phyloP scores from a whole-genome alignment of 1,284 basidiomycete species.

The Clitocybe nebularis region DNA sequence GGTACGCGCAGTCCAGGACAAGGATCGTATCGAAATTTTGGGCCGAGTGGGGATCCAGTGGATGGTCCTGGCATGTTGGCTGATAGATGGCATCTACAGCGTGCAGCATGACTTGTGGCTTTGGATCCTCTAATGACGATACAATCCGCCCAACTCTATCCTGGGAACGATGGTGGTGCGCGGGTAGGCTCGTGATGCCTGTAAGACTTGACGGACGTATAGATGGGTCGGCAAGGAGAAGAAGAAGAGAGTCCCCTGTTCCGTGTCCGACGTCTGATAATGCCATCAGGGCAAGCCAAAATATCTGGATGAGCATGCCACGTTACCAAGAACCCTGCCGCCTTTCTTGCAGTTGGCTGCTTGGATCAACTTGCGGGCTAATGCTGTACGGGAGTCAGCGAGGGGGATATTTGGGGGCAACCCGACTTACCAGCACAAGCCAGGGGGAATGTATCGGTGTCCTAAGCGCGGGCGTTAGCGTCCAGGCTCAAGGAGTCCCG shows the following conservation, averaged over 20 bases:
- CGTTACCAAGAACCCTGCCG: slow-evolving; percentile 41
- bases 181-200: slow-evolving; percentile 57
- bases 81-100: slow-evolving; percentile 51
- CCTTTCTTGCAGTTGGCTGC: slow-evolving; percentile 38
- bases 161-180: slow-evolving; percentile 46
- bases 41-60: slow-evolving; percentile 32
- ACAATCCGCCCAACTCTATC: slow-evolving; percentile 35
- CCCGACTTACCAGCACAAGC: slow-evolving; percentile 53
- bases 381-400: slow-evolving; percentile 31
- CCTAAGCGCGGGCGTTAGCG: slow-evolving; percentile 25
- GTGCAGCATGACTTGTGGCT: slow-evolving; percentile 30
- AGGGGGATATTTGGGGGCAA: not conserved
- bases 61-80: slow-evolving; percentile 29
- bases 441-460: slow-evolving; percentile 48
- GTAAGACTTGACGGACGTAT: slow-evolving; percentile 45
- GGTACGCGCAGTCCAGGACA: slow-evolving; percentile 71
- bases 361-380: slow-evolving; percentile 49
- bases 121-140: slow-evolving; percentile 9
- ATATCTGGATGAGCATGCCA: not conserved
- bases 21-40: slow-evolving; percentile 43
- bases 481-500: not conserved
- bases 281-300: slow-evolving; percentile 4
- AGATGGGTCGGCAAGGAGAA: slow-evolving; percentile 39
- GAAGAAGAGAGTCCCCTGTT: slow-evolving; percentile 64
- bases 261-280: slow-evolving; percentile 65